Evolutionary conservation across 2,329 filamentous ascomycete species (phyloP), one percentile per base, ranked within the genome.

Genomic region (Biscogniauxia mediterranea): DNA sequence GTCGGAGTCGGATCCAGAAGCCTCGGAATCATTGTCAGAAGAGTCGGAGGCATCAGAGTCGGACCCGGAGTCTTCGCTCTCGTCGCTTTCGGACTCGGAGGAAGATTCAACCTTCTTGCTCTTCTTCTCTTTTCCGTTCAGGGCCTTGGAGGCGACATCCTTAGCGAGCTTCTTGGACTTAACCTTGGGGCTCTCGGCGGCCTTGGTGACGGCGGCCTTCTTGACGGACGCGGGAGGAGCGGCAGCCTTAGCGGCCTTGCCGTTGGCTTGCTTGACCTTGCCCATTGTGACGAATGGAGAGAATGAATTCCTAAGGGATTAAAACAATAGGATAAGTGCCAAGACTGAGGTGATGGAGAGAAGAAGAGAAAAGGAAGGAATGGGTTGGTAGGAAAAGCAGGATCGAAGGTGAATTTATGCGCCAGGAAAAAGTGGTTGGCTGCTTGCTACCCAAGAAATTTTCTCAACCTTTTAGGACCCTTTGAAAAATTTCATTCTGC

Each of bases 81-180:
- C 67, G 9, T 65, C 61, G 62, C 57, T 59, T 54, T 68, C 65
- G 26, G 73, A 73, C 58, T 79, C 78, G 57, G 76, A 74, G 50
- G 71, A 70, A 20, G 71, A 72, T 72, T 78, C 76, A 54, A 73
- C 73, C 70, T 74, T 73, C 72, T 75, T 74, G 64, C 71, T 69
- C 72, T 75, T 75, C 69, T 69, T 70, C 54, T 75, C 74, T 71
- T 79, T 77, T 66, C 61, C 61, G 51, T 67, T 73, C 25, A 70
- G 57, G 23, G 76, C 79, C 77, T 85, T 85, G 68, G 79, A 74
- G 61, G 83, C 79, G 53, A 78, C 73, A 62, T 82, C 79, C 83
- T 90, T 90, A 69, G 86, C 86, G 60, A 85, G 74, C 66, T 87
- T 81, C 82, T 90, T 90, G 70, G 85, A 83, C 81, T 89, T 89